Percentiles rank a stretch among this genome's conserved stretches.
Evolutionary conservation across 345 rosid genomes (phyloP).

Genomic region (Microcos paniculata): DNA sequence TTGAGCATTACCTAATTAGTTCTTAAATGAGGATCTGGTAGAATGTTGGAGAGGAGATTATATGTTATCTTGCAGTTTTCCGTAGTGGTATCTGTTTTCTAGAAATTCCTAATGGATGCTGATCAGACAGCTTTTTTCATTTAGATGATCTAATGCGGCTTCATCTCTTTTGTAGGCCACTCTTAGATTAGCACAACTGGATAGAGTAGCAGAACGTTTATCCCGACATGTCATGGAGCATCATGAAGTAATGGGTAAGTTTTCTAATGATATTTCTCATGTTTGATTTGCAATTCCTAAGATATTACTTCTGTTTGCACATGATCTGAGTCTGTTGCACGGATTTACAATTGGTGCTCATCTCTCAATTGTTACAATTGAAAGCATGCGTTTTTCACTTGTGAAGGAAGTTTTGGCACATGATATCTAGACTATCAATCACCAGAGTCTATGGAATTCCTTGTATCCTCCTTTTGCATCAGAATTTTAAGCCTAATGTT

Average conservation of each 20-base stretch:
- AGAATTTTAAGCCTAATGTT: neutral
- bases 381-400: neutral
- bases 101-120: neutral
- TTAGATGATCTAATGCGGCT: slow-evolving; percentile 15
- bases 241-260: slow-evolving; percentile 98
- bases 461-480: neutral
- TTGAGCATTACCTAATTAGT: neutral
- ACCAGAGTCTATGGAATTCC: too few relatives aligned
- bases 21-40: neutral
- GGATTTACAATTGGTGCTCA: neutral
- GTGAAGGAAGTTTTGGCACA: neutral
- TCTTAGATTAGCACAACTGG: slow-evolving; percentile 84
- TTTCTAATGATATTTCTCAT: slow-evolving; percentile 12
- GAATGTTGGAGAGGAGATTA: neutral
- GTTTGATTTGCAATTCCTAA: neutral
- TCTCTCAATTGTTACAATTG: neutral
- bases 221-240: slow-evolving; percentile 92
- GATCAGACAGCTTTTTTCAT: slow-evolving; percentile 3
- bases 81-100: neutral
- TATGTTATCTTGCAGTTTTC: neutral
- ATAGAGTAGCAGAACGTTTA: slow-evolving; percentile 73
- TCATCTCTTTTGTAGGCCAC: slow-evolving; percentile 59
- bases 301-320: neutral
- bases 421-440: slow-evolving; percentile 1
- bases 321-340: neutral